Conservation (phyloP, 2,329 filamentous ascomycete species). For the Monosporascus sp. region DNA sequence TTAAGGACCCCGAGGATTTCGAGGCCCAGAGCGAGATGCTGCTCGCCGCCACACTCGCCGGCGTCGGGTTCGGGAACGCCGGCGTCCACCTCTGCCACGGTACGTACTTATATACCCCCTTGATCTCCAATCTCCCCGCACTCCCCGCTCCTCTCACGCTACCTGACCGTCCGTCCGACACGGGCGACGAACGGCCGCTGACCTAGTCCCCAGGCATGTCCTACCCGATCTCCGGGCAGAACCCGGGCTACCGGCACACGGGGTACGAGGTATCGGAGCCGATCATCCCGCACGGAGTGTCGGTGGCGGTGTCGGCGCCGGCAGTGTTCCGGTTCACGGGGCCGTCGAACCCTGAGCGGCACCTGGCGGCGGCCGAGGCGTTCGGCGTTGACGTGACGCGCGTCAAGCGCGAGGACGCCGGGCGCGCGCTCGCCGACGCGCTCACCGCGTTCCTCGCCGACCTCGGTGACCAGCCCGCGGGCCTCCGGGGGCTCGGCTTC, state of each 20-base stretch:
- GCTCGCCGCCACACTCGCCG: constrained; percentile 86
- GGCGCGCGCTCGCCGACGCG: constrained; percentile 81
- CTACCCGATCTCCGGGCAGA: constrained; percentile 94
- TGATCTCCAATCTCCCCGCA: background rate
- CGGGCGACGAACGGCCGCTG: constrained; percentile 1
- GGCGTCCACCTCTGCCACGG: constrained; percentile 77
- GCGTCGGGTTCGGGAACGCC: constrained; percentile 95
- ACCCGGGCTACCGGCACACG: constrained; percentile 80
- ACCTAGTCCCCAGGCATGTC: constrained; percentile 68
- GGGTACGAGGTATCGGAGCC: constrained; percentile 75
- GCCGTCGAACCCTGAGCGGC: constrained; percentile 85
- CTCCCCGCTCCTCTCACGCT: no score
- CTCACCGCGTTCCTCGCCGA: constrained; percentile 74
- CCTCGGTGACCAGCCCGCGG: constrained; percentile 85
- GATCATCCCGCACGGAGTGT: constrained; percentile 94
- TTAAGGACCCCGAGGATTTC: constrained; percentile 80
- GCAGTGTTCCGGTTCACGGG: constrained; percentile 93
- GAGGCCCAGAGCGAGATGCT: constrained; percentile 97
- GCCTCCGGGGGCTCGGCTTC: constrained; percentile 81
- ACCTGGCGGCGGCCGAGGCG: constrained; percentile 80
- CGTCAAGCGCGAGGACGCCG: constrained; percentile 84
- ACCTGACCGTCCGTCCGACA: no score
- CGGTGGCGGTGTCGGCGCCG: constrained; percentile 87
- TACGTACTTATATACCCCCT: constrained; percentile 25
- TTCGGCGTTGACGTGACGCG: constrained; percentile 88